Conservation (phyloP, 2,329 filamentous ascomycete species). For the Westerdykella aurantiaca region DNA sequence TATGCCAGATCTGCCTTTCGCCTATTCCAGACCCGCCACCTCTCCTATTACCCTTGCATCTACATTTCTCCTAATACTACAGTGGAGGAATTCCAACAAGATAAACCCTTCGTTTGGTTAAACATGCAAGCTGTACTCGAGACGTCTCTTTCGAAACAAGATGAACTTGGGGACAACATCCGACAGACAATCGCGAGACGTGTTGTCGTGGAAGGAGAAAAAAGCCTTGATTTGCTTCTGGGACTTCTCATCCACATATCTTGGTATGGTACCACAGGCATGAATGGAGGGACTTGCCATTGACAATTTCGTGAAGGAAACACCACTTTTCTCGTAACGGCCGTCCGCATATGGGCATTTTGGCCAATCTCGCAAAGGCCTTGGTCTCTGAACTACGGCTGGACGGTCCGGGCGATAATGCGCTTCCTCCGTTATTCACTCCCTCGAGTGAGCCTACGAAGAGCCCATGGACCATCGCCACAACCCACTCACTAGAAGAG, state of each 20-base stretch:
- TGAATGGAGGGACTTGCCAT: too few relatives aligned
- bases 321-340: constrained; percentile 6
- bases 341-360: constrained; percentile 14
- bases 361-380: constrained; percentile 11
- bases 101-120: constrained; percentile 11
- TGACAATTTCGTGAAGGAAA: neutral
- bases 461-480: neutral
- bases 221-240: constrained; percentile 18
- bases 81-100: constrained; percentile 3
- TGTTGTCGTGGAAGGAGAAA: constrained; percentile 18
- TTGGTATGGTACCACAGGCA: constrained; percentile 9
- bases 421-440: neutral
- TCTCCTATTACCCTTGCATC: constrained; percentile 11
- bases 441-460: neutral
- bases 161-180: constrained; percentile 11
- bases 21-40: constrained; percentile 7
- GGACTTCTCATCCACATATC: constrained; percentile 15
- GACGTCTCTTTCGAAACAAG: constrained; percentile 10
- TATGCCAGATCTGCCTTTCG: neutral
- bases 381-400: constrained; percentile 17
- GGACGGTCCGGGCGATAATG: constrained; percentile 9
- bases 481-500: constrained; percentile 43
- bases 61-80: constrained; percentile 5
- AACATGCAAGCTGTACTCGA: constrained; percentile 18
- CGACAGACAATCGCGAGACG: constrained; percentile 13